These are phyloP conservation scores for Schwanniomyces yamadae DNA, from an alignment of 805 yeast species.

Conservation along the genomic window DNA sequence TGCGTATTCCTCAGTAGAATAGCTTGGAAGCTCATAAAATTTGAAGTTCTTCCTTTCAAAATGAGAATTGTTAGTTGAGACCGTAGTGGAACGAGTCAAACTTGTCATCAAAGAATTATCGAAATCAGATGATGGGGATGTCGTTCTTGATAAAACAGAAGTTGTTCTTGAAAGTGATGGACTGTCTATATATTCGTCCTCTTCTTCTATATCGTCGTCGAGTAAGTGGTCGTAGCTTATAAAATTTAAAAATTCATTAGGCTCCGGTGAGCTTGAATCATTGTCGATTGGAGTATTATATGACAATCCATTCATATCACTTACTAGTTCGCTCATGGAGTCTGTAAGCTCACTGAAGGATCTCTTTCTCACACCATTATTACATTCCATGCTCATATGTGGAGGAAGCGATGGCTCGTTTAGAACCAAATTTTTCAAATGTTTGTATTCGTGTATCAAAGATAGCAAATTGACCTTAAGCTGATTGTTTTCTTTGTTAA, in stretches of 20 bases:
- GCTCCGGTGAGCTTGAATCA: constrained; percentile 8
- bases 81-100: constrained; percentile 43
- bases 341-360: constrained; percentile 20
- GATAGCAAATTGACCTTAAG: constrained; percentile 34
- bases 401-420: constrained; percentile 10
- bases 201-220: constrained; percentile 15
- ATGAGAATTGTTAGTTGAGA: constrained; percentile 30
- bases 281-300: constrained; percentile 15
- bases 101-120: constrained; percentile 38
- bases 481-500: constrained; percentile 34
- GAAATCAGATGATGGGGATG: constrained; percentile 34
- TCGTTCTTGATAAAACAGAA: constrained; percentile 40
- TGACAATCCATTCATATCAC: constrained; percentile 27
- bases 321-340: constrained; percentile 27
- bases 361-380: constrained; percentile 15
- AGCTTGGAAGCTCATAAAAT: constrained; percentile 36
- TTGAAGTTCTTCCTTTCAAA: constrained; percentile 15
- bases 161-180: constrained; percentile 37
- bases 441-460: constrained; percentile 41
- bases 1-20: constrained; percentile 15
- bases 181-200: constrained; percentile 19
- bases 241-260: constrained; percentile 21
- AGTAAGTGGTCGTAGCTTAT: constrained; percentile 23
- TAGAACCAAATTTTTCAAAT: constrained; percentile 30
- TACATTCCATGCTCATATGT: constrained; percentile 7